A percentile compares a stretch with the other conserved stretches of the same genome.
Conservation (phyloP, 257 asterid species). For the Lycium ferocissimum region DNA sequence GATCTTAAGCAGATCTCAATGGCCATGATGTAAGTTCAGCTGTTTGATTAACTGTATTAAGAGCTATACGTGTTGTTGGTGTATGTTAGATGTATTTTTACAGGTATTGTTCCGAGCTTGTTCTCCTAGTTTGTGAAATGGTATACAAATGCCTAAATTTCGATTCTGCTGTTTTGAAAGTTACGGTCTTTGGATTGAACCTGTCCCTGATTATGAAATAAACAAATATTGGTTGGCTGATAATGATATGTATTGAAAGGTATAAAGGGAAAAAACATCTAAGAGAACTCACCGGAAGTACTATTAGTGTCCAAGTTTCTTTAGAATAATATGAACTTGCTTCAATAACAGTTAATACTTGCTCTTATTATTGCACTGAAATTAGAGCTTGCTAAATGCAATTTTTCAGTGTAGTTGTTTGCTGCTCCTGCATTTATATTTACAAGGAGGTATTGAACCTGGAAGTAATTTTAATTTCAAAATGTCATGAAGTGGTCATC, state of each 20-base stretch:
- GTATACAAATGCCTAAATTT: background rate
- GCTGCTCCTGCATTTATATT: slow-evolving; percentile 5
- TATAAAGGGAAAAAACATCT: background rate
- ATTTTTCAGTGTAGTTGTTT: background rate
- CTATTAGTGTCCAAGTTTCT: background rate
- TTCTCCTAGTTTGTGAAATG: background rate
- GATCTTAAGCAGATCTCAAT: slow-evolving; percentile 98
- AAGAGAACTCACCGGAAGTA: background rate
- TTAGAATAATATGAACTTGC: background rate
- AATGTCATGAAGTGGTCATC: slow-evolving; percentile 11
- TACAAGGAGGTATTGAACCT: background rate
- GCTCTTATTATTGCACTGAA: background rate
- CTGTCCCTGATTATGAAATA: background rate
- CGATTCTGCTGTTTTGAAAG: background rate
- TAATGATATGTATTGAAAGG: background rate
- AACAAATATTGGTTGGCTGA: background rate
- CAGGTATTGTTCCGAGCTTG: background rate
- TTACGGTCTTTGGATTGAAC: slow-evolving; percentile 1
- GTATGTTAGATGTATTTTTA: slow-evolving; percentile 6
- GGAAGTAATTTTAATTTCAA: background rate
- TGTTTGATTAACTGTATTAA: background rate
- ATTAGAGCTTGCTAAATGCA: background rate
- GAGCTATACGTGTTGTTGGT: background rate
- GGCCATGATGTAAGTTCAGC: slow-evolving; percentile 92
- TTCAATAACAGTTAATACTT: background rate